Evolutionary conservation across 2,329 filamentous ascomycete species (phyloP), one percentile per base, ranked within the genome.

Genomic region (Blastomyces parvus): DNA sequence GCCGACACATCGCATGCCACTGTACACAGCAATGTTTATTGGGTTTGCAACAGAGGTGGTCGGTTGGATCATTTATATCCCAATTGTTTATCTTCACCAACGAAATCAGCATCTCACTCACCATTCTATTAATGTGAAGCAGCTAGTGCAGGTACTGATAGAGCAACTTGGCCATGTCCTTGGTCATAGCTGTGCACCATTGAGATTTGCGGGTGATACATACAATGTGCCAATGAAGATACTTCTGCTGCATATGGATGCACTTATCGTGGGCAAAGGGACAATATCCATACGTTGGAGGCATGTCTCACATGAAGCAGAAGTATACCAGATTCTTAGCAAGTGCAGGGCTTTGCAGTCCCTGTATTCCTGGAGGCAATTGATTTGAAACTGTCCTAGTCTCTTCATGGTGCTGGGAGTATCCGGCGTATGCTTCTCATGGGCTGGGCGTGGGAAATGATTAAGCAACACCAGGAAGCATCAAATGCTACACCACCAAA

Each of bases 341-440:
- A 61, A 17, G 67, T 59, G 3, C 70, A 74, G 59, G 70, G 71
- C 2, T 69, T 67, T 42, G 67, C 69, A 2, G 65, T 73, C 22
- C 70, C 69, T 19, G 67, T 74, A 0, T 74, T 70, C 61, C 69
- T 71, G 14, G 67, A 70, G 6, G 48, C 61, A 3, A 70, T 74
- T 55, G 63, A 72, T 52, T 52, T 73, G 63, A 64, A 55, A 2
- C 25, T 71, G 68, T 65, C 66, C 30, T 72, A 71, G 52, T 74
- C 72, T 58, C 66, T 73, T 9, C 63, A 73, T 64, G 66, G 69
- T 1, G 69, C 67, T 60, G 67, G 70, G 44, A 50, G 67, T 27
- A 73, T 73, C 58, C 66, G 66, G 7, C 66, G 73, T 62, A 73
- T 73, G 67, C 67, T 74, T 2, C 63, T 74, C 0, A 72, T 74